Base-by-base conservation (phyloP, 306 rosid species). In the Castanea crenata region DNA sequence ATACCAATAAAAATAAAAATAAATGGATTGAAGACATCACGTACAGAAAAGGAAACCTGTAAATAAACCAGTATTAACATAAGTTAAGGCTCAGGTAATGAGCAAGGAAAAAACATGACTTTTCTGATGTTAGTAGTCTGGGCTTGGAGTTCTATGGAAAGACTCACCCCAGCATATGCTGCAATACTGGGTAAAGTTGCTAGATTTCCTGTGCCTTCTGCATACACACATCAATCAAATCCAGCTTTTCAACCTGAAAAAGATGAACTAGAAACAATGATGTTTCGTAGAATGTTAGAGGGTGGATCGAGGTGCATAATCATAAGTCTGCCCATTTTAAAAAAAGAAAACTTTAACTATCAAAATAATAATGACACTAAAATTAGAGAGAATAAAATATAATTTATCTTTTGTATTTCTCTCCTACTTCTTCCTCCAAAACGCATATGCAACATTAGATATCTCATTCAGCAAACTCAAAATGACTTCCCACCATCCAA, bases 161-260 rank as follows among this genome's bases (percentile, higher is more conserved):
- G 78, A 78, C 90, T 87, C 80, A 92, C 99, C 79, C 98, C 97
- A 0, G 92, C 92, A 85, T 92, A 95, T 20, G 98, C 97, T 69
- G 81, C 77, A 27, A 77, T 51, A 84, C 81, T 90, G 2, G 98
- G 97, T 25, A 91, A 76, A 77, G 85, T 87, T 67, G 98, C 92
- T 51, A 90, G 85, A 76, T 84, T 88, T 81, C 91, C 44, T 38
- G 44, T 38, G 44, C 10, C 10, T 38, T 38, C 44, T 38, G 10
- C 44, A 38, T 38, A 7, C 96, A 0, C 58, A 97, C 97, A 83
- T 89, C 99, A 72, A 94, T 86, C 90, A 94, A 87, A 85, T 91
- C 88, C 71, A 94, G 92, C 85, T 88, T 94, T 76, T 94, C 92
- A 55, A 94, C 99, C 97, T 94, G 92, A 19, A 84, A 87, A 82